These are phyloP conservation scores for Monilinia aucupariae DNA, from an alignment of 2,329 filamentous ascomycete genomes.

Conservation along the genomic window DNA sequence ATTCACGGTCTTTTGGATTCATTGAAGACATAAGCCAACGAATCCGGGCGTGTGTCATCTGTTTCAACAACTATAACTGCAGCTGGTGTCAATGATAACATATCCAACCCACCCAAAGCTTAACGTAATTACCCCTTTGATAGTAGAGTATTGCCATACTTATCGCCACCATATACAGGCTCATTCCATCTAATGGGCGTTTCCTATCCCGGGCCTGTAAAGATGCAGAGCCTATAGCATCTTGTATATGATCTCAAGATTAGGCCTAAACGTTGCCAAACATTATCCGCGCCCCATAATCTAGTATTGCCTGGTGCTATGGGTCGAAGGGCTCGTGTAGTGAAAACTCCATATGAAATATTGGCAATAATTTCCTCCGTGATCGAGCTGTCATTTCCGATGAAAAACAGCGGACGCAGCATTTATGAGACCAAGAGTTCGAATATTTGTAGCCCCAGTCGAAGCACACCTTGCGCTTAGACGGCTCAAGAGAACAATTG, in stretches of 20 bases:
- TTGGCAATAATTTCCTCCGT: neutral
- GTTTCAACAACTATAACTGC: neutral
- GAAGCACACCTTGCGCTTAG: too few species aligned
- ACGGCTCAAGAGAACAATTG: neutral
- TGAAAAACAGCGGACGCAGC: neutral
- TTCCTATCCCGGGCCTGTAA: neutral
- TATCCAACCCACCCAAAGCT: neutral
- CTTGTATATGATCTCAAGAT: neutral
- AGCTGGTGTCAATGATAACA: slow-evolving; percentile 2
- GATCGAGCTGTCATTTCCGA: neutral
- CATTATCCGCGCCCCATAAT: neutral
- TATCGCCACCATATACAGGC: neutral
- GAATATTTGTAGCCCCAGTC: neutral
- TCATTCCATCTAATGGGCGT: neutral
- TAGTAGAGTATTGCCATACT: neutral
- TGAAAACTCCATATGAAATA: neutral
- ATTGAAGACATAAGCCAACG: neutral
- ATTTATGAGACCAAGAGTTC: too few species aligned
- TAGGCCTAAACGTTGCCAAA: neutral
- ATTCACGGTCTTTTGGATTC: neutral
- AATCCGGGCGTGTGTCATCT: neutral
- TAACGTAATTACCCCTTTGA: slow-evolving; percentile 4
- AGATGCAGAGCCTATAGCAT: neutral
- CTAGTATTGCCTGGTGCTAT: neutral
- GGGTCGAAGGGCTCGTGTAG: neutral